A percentile compares a stretch with the other conserved stretches of the same genome.
phyloP scores from a whole-genome alignment of 306 rosid species.

The Castanopsis chinensis region DNA sequence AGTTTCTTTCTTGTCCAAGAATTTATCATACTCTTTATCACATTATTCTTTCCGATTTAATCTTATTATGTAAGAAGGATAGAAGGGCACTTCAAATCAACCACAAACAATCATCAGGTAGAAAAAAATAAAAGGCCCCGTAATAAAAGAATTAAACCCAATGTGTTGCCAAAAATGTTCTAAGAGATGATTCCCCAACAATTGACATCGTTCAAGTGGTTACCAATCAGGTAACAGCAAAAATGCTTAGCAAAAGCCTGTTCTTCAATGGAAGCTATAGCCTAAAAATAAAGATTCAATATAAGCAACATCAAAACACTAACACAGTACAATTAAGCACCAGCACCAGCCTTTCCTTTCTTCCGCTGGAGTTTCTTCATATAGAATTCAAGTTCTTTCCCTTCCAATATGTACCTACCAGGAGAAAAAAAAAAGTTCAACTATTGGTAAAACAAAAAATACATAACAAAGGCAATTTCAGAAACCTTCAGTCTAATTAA shows the following conservation, averaged over 20 bases:
- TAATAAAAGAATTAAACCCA: background rate
- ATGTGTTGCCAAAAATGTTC: background rate
- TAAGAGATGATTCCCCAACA: background rate
- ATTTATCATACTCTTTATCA: no score
- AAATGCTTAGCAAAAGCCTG: background rate
- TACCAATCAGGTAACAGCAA: background rate
- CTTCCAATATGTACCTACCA: slow-evolving; percentile 44
- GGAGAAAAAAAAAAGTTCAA: background rate
- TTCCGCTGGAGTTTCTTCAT: slow-evolving; percentile 45
- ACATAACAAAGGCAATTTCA: background rate
- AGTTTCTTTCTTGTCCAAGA: no score
- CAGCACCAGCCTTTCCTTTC: slow-evolving; percentile 35
- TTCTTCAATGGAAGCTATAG: background rate
- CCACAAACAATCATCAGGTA: no score
- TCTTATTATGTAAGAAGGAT: no score
- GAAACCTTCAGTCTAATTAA: background rate
- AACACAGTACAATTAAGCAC: slow-evolving; percentile 25
- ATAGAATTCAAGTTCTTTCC: slow-evolving; percentile 49
- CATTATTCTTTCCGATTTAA: no score
- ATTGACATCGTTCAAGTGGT: background rate
- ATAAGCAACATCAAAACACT: background rate
- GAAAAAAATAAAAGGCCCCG: no score
- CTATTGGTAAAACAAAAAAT: background rate
- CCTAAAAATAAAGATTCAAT: background rate
- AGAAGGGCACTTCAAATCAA: no score